Evolutionary conservation across 2,329 filamentous ascomycete species (phyloP).

Genomic region (Claviceps arundinis): DNA sequence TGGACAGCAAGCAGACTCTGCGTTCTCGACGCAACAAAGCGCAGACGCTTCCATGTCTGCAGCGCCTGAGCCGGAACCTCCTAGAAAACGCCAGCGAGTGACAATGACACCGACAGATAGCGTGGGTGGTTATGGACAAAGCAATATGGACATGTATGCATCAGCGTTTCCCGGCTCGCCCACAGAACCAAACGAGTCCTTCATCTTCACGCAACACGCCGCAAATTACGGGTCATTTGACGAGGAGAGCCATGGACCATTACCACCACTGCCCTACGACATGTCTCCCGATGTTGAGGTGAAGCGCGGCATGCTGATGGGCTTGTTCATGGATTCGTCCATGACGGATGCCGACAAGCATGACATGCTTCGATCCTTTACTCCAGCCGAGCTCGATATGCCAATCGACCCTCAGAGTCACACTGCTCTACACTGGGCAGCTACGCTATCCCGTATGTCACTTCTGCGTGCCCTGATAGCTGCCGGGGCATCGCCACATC

Average conservation of each 20-base stretch:
- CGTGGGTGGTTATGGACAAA: slow-evolving; percentile 38
- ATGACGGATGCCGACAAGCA: slow-evolving; percentile 60
- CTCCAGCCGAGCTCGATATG: slow-evolving; percentile 72
- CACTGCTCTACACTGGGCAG: slow-evolving; percentile 91
- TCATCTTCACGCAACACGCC: slow-evolving; percentile 47
- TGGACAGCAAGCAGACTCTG: slow-evolving; percentile 58
- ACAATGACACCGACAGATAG: slow-evolving; percentile 42
- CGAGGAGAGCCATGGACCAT: slow-evolving; percentile 41
- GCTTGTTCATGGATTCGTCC: slow-evolving; percentile 64
- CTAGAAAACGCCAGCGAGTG: slow-evolving; percentile 61
- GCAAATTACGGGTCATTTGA: slow-evolving; percentile 28
- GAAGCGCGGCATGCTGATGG: slow-evolving; percentile 71
- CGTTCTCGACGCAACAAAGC: slow-evolving; percentile 51
- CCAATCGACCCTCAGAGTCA: slow-evolving; percentile 83
- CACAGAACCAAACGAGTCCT: slow-evolving; percentile 70
- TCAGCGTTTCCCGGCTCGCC: slow-evolving; percentile 53
- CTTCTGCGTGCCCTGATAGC: slow-evolving; percentile 70
- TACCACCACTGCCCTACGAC: slow-evolving; percentile 51
- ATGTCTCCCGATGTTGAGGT: slow-evolving; percentile 54
- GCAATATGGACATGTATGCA: slow-evolving; percentile 27
- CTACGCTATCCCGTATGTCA: slow-evolving; percentile 75
- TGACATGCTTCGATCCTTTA: slow-evolving; percentile 63
- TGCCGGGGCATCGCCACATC: slow-evolving; percentile 74
- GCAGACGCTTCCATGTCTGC: slow-evolving; percentile 17
- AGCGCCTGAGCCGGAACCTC: slow-evolving; percentile 55